These are phyloP conservation scores for Boletus sp. DNA, from an alignment of 768 basidiomycete species.

Conservation along the genomic window DNA sequence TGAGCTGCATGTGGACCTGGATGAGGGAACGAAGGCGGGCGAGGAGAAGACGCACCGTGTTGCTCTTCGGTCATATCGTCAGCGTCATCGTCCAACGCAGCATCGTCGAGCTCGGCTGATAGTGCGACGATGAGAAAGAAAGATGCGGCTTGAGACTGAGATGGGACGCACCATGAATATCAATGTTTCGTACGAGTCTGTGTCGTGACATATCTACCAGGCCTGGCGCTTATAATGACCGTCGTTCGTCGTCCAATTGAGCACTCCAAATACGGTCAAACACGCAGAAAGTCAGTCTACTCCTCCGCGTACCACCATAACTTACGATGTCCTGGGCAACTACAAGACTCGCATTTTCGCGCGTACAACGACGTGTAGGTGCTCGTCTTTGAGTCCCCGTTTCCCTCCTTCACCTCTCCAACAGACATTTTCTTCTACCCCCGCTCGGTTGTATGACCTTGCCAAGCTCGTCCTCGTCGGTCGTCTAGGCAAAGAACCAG, in stretches of 20 bases:
- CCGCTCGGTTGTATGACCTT: conserved; percentile 55
- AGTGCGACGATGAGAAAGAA: background rate
- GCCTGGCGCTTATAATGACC: background rate
- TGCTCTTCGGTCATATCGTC: conserved; percentile 82
- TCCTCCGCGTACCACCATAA: background rate
- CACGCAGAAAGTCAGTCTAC: background rate
- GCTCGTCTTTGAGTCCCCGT: background rate
- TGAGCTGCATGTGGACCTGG: conserved; percentile 41
- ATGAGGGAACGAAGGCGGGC: background rate
- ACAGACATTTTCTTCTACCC: conserved; percentile 65
- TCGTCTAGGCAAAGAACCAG: conserved; percentile 66
- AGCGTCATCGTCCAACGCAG: conserved; percentile 71
- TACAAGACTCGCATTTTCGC: conserved; percentile 42
- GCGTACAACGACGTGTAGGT: conserved; percentile 49
- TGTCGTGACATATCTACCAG: conserved; percentile 72
- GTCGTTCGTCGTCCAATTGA: background rate
- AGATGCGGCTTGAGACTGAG: background rate
- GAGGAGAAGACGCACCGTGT: conserved; percentile 49
- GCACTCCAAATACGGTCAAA: conserved; percentile 20
- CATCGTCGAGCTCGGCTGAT: conserved; percentile 86
- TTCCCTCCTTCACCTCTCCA: background rate
- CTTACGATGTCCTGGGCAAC: conserved; percentile 46
- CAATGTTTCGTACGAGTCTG: conserved; percentile 81
- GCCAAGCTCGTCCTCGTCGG: conserved; percentile 79
- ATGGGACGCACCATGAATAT: conserved; percentile 57